Evolutionary conservation across 345 rosid species (phyloP).

Genomic region (Eutrema japonicum): DNA sequence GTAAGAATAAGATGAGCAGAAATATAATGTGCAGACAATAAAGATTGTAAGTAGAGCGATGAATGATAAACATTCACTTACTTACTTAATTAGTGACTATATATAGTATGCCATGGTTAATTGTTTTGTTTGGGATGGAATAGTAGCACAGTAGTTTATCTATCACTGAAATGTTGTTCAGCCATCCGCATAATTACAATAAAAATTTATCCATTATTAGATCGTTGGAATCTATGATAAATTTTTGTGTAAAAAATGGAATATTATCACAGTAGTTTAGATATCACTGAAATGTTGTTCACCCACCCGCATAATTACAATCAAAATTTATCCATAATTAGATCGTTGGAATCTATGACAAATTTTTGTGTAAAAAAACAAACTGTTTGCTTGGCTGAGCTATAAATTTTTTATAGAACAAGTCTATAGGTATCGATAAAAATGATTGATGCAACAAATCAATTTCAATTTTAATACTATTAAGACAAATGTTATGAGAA

Average conservation of each 20-base stretch:
- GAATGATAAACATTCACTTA: constrained; percentile 3
- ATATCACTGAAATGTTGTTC: constrained; percentile 9
- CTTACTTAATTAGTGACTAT: neutral
- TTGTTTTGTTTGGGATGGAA: constrained; percentile 14
- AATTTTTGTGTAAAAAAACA: neutral
- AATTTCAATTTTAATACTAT: neutral
- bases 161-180: constrained; percentile 13
- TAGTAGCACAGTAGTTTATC: neutral
- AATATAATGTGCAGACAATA: constrained; percentile 6
- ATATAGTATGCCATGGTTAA: constrained; percentile 3
- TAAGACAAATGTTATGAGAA: neutral
- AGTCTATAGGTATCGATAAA: neutral
- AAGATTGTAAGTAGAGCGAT: constrained; percentile 9
- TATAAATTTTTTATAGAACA: neutral
- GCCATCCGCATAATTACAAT: constrained; percentile 2
- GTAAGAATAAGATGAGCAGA: neutral
- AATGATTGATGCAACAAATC: neutral
- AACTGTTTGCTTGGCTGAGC: neutral
- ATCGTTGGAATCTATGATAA: constrained; percentile 2
- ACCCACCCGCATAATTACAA: constrained; percentile 4
- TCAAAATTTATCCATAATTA: neutral
- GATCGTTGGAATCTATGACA: constrained; percentile 4
- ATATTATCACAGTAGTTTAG: neutral
- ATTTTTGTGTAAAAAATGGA: neutral
- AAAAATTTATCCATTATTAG: neutral